Evolutionary conservation across 352 stramenopile species (phyloP).

Genomic region (Phytophthora crassamura): DNA sequence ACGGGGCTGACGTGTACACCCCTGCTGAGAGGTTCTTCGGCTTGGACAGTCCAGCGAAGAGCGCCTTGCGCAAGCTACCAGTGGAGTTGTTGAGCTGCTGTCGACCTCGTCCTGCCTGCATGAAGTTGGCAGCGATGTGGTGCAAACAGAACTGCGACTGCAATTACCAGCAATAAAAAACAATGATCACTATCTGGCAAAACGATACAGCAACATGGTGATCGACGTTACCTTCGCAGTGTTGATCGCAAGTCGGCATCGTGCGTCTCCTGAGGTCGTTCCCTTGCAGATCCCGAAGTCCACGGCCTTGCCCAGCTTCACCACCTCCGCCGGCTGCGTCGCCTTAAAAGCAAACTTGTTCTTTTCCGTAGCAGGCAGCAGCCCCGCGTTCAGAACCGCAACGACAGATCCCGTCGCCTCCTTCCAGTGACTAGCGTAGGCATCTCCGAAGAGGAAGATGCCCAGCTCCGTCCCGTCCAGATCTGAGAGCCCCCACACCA

Average conservation of each 20-base stretch:
- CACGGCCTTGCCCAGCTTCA: conserved; percentile 62
- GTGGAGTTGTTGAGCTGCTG: conserved; percentile 83
- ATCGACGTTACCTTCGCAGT: conserved; percentile 58
- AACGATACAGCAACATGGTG: neutral
- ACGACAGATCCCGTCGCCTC: conserved; percentile 66
- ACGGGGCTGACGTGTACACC: conserved; percentile 62
- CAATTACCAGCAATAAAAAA: neutral
- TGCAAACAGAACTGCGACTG: conserved; percentile 82
- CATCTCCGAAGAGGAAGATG: conserved; percentile 80
- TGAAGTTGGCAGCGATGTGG: conserved; percentile 78
- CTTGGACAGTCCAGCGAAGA: conserved; percentile 60
- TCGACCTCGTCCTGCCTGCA: conserved; percentile 68
- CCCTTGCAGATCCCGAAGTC: conserved; percentile 88
- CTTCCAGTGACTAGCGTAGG: conserved; percentile 77
- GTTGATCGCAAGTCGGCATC: conserved; percentile 79
- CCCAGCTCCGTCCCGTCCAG: conserved; percentile 69
- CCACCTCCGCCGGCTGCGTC: conserved; percentile 59
- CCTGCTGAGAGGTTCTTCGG: conserved; percentile 83
- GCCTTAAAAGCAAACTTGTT: conserved; percentile 86
- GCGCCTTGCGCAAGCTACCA: conserved; percentile 65
- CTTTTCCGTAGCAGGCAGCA: conserved; percentile 72
- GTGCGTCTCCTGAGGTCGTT: conserved; percentile 59
- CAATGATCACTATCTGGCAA: too few species aligned
- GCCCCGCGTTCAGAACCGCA: conserved; percentile 70
- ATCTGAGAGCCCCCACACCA: conserved; percentile 84